These are phyloP conservation scores for Xylariaceae sp. DNA, from an alignment of 2,329 filamentous ascomycete species.

Conservation along the genomic window DNA sequence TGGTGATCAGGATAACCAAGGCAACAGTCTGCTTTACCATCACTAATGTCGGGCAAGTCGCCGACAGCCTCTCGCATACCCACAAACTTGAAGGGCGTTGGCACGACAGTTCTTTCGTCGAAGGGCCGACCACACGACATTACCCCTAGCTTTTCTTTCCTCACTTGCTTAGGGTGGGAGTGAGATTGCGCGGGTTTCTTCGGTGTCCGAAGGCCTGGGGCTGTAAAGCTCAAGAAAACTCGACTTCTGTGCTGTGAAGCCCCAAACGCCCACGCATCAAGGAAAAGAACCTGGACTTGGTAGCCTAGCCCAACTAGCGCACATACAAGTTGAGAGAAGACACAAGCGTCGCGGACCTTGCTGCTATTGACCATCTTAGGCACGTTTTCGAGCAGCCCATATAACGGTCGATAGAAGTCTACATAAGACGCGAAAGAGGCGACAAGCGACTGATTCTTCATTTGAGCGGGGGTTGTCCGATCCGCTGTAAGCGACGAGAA, in stretches of 20 bases:
- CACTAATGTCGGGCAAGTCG: slow-evolving; percentile 61
- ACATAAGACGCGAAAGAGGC: slow-evolving; percentile 72
- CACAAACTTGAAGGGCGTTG: slow-evolving; percentile 59
- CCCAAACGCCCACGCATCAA: slow-evolving; percentile 68
- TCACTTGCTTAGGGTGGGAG: slow-evolving; percentile 45
- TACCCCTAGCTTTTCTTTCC: slow-evolving; percentile 45
- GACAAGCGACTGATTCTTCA: slow-evolving; percentile 71
- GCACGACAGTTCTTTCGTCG: slow-evolving; percentile 44
- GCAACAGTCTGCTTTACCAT: slow-evolving; percentile 59
- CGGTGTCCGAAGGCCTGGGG: slow-evolving; percentile 59
- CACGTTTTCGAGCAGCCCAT: slow-evolving; percentile 76
- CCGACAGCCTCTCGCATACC: slow-evolving; percentile 49
- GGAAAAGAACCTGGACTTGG: slow-evolving; percentile 62
- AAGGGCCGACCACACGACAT: slow-evolving; percentile 59
- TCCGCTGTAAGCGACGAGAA: slow-evolving; percentile 64
- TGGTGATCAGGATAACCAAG: slow-evolving; percentile 67
- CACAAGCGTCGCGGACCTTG: slow-evolving; percentile 51
- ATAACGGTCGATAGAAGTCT: slow-evolving; percentile 71
- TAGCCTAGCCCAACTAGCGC: slow-evolving; percentile 73
- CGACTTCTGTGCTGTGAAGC: slow-evolving; percentile 62
- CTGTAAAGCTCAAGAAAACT: slow-evolving; percentile 68
- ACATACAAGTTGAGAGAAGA: slow-evolving; percentile 70
- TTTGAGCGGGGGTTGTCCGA: slow-evolving; percentile 50
- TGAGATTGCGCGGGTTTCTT: slow-evolving; percentile 58
- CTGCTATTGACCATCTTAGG: slow-evolving; percentile 54